Conservation (phyloP, 164 flowering plant species). For the Malania oleifera region DNA sequence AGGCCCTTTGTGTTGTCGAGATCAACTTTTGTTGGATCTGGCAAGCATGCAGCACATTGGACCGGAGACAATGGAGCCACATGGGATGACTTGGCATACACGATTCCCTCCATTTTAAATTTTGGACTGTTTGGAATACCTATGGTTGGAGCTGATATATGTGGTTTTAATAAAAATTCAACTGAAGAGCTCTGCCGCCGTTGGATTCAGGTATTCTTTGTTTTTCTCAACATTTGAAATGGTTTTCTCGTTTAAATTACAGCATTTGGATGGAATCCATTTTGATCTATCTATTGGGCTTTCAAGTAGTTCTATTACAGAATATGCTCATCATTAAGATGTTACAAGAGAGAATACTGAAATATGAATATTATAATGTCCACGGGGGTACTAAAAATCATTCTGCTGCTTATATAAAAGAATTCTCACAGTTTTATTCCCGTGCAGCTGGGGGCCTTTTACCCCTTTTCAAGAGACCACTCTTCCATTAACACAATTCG, state of each 20-base stretch:
- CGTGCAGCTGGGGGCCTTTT: slow-evolving; percentile 76
- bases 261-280: no score
- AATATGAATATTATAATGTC: no score
- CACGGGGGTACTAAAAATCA: no score
- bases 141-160: slow-evolving; percentile 91
- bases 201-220: slow-evolving; percentile 74
- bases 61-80: slow-evolving; percentile 78
- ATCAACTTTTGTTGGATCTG: slow-evolving; percentile 78
- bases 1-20: slow-evolving; percentile 70
- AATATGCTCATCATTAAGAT: no score
- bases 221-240: not conserved
- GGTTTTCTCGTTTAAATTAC: no score
- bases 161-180: slow-evolving; percentile 56
- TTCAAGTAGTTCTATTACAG: no score
- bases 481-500: slow-evolving; percentile 28
- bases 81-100: slow-evolving; percentile 70
- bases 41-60: slow-evolving; percentile 82
- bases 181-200: slow-evolving; percentile 77
- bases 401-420: no score
- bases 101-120: slow-evolving; percentile 55
- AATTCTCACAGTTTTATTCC: not conserved
- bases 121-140: slow-evolving; percentile 80
- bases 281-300: no score
- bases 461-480: slow-evolving; percentile 82
- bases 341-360: no score